phyloP scores from a whole-genome alignment of 768 basidiomycete species.

The Candolleomyces efflorescens region DNA sequence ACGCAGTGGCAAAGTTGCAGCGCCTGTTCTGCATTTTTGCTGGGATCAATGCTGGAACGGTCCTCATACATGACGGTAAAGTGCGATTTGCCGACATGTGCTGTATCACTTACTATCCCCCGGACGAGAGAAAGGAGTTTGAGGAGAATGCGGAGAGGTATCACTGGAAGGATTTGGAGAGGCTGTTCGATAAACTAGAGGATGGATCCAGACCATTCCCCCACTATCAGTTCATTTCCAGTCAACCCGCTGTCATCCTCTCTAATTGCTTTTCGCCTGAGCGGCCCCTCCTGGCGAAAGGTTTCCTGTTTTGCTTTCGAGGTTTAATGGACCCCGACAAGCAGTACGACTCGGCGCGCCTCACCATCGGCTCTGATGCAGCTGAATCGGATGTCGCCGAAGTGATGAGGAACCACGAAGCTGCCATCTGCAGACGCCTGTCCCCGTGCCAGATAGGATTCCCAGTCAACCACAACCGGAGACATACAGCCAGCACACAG shows the following conservation, averaged over 20 bases:
- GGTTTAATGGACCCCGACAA: background rate
- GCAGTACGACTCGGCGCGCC: background rate
- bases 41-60: constrained; percentile 16
- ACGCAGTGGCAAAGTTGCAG: constrained; percentile 26
- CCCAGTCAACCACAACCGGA: background rate
- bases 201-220: background rate
- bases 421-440: background rate
- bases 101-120: constrained; percentile 14
- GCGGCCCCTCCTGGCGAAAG: background rate
- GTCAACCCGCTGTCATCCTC: background rate
- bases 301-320: background rate
- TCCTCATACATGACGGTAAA: constrained; percentile 31
- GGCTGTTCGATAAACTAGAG: constrained; percentile 22
- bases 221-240: background rate
- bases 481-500: background rate
- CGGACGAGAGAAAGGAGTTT: constrained; percentile 16
- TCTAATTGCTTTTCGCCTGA: background rate
- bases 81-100: constrained; percentile 27
- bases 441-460: background rate
- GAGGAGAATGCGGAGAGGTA: constrained; percentile 15
- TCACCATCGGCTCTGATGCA: background rate
- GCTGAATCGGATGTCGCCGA: background rate
- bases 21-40: constrained; percentile 21
- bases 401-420: background rate
- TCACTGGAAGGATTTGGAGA: constrained; percentile 24